These are phyloP conservation scores for Fusarium temperatum DNA, from an alignment of 2,329 filamentous ascomycete genomes.

Conservation along the genomic window DNA sequence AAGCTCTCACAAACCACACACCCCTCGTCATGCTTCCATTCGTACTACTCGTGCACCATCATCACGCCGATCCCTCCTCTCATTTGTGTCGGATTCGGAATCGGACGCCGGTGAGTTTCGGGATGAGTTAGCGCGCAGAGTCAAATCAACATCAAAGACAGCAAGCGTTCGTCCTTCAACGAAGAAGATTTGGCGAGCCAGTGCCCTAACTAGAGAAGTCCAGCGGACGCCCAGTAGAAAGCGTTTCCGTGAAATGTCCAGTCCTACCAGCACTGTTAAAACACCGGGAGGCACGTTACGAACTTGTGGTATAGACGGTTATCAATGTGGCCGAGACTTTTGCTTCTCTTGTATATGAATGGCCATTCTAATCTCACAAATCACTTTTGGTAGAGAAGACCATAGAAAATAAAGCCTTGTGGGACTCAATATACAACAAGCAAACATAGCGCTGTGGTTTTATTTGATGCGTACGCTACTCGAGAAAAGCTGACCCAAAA, in stretches of 20 bases:
- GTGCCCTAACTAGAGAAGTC: conserved; percentile 42
- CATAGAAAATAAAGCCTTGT: neutral
- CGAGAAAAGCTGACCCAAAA: conserved; percentile 37
- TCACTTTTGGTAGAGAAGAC: neutral
- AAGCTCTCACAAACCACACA: conserved; percentile 40
- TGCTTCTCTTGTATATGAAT: conserved; percentile 64
- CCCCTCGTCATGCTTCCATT: conserved; percentile 38
- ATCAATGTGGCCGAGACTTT: conserved; percentile 65
- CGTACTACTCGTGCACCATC: conserved; percentile 43
- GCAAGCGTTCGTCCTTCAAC: conserved; percentile 22
- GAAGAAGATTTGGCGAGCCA: conserved; percentile 44
- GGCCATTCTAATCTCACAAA: neutral
- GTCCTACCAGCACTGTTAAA: conserved; percentile 42
- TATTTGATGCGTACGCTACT: conserved; percentile 40
- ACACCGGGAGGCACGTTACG: conserved; percentile 62
- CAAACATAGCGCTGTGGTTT: conserved; percentile 26
- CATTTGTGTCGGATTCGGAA: conserved; percentile 54
- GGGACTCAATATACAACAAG: neutral
- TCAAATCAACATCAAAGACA: conserved; percentile 26
- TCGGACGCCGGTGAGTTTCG: conserved; percentile 53
- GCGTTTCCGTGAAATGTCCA: conserved; percentile 28
- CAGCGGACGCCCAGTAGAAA: conserved; percentile 42
- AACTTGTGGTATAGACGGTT: conserved; percentile 65
- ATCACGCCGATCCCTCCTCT: conserved; percentile 52
- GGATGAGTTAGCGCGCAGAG: conserved; percentile 43